Evolutionary conservation across 1,284 basidiomycete genomes (phyloP).

Genomic region (Trametes polyzona): DNA sequence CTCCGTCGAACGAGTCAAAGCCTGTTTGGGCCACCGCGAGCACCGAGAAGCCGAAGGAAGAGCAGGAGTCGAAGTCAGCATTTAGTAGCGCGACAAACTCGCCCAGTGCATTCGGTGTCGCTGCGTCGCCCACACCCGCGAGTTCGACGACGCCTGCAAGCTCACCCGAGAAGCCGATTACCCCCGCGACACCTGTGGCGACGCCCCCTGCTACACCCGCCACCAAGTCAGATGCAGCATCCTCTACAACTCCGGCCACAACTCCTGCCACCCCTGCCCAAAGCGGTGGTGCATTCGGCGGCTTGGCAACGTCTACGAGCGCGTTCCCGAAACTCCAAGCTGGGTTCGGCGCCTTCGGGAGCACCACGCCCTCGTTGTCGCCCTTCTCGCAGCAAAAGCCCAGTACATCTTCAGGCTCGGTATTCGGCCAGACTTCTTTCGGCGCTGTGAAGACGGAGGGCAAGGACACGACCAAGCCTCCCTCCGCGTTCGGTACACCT

Average conservation of each 20-base stretch:
- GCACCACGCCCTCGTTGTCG: constrained; percentile 42
- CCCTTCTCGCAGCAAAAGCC: constrained; percentile 59
- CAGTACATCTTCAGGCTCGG: constrained; percentile 8
- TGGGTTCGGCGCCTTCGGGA: constrained; percentile 47
- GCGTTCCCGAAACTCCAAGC: constrained; percentile 43
- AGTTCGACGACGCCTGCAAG: constrained; percentile 4
- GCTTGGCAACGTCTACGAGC: constrained; percentile 39
- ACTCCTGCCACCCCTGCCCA: constrained; percentile 24
- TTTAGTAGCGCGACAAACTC: constrained; percentile 2
- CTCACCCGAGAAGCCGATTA: constrained; percentile 14
- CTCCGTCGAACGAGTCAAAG: constrained; percentile 18
- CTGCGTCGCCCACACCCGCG: neutral
- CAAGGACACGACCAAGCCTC: constrained; percentile 13
- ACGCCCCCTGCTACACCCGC: constrained; percentile 12
- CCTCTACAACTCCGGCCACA: constrained; percentile 14
- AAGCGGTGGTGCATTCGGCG: constrained; percentile 40
- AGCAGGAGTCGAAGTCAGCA: constrained; percentile 16
- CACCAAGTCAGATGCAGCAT: constrained; percentile 1
- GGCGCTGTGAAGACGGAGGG: constrained; percentile 17
- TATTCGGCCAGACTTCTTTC: constrained; percentile 23
- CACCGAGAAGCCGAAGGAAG: constrained; percentile 1
- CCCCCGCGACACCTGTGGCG: constrained; percentile 11
- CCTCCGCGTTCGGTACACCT: constrained; percentile 23
- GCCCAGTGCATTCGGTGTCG: neutral
- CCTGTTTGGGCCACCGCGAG: constrained; percentile 30